Base-by-base conservation (phyloP, 2,329 filamentous ascomycete genomes). In the Fusarium tuaranense region DNA sequence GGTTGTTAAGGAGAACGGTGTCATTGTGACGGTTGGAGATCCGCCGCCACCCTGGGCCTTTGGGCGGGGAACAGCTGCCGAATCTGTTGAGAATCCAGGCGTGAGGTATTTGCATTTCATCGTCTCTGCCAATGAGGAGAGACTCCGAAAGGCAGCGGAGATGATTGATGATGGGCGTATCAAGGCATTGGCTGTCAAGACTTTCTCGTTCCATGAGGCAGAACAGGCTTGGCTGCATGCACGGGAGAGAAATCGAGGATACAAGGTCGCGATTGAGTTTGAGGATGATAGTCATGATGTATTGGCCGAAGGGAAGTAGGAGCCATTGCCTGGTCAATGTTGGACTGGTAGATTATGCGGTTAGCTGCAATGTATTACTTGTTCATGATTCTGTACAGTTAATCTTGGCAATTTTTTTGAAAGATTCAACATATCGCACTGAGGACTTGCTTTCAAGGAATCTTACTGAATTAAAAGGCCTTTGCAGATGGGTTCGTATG, bases 21-120 rank as follows among this genome's bases (percentile, higher is more conserved):
- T 67, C 0, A 80, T 84, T 12, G 75, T 85, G 0, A 84, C 83
- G 0, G 78, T 85, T 0, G 82, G 75, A 3, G 83, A 83, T 51
- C 81, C 82, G 8, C 75, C 81, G 0, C 81, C 82, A 0, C 18
- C 67, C 0, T 84, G 82, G 82, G 81, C 81, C 0, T 81, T 79
- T n/a, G 75, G 70, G 0, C 44, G 61, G 4, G 73, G 51, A 2
- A 36, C 70, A 7, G 77, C 80, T 0, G 59, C 69, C 0, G 78
- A 83, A 64, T 20, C 75, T 0, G 41, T 38, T 2, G 36, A 20
- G 0, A 61, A 78, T 3, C 80, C 80, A 0, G 58, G 65, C 0
- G 79, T 82, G 3, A 77, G 55, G 16, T 78, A 78, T 46, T 64
- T 75, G 0, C 80, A 83, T 18, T 84, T 84, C 2, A 69, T 74